These are phyloP conservation scores for Saccharomycopsis microspora DNA, from an alignment of 805 yeast genomes.

Conservation along the genomic window DNA sequence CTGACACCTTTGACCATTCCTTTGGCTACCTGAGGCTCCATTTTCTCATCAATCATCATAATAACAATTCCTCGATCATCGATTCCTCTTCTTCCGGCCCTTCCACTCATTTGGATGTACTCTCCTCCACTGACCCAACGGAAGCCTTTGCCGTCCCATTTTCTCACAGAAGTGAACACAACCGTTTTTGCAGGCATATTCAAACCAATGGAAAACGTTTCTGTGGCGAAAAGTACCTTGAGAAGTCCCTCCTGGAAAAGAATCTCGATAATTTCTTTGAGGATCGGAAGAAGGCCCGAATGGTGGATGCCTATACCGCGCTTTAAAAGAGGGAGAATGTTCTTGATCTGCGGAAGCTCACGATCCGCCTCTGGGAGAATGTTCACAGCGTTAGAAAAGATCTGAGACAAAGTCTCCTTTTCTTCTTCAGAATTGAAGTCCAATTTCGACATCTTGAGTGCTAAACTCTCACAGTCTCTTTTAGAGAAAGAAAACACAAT, in stretches of 20 bases:
- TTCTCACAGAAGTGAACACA: conserved; percentile 92
- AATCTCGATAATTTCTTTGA: conserved; percentile 92
- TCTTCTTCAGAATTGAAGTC: conserved; percentile 94
- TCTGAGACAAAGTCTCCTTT: conserved; percentile 80
- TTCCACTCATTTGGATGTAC: conserved; percentile 98
- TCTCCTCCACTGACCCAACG: conserved; percentile 99
- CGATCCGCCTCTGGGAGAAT: conserved; percentile 83
- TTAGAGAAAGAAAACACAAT: conserved; percentile 97
- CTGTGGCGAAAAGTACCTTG: conserved; percentile 94
- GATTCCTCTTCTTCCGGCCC: conserved; percentile 99
- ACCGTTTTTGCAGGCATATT: conserved; percentile 99
- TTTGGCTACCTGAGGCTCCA: conserved; percentile 99
- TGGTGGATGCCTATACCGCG: conserved; percentile 99
- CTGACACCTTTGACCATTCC: conserved; percentile 99
- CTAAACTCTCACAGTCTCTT: conserved; percentile 91
- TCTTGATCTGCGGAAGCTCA: conserved; percentile 89
- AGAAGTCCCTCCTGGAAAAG: conserved; percentile 92
- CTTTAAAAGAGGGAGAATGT: conserved; percentile 75
- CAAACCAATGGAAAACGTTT: conserved; percentile 94
- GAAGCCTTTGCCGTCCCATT: conserved; percentile 96
- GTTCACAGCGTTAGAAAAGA: conserved; percentile 81
- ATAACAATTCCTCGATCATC: conserved; percentile 99
- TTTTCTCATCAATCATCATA: conserved; percentile 98
- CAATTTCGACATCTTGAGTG: conserved; percentile 88
- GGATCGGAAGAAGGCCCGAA: conserved; percentile 86